These are phyloP conservation scores for Globisporangium polare DNA, from an alignment of 352 stramenopile genomes.

Conservation along the genomic window DNA sequence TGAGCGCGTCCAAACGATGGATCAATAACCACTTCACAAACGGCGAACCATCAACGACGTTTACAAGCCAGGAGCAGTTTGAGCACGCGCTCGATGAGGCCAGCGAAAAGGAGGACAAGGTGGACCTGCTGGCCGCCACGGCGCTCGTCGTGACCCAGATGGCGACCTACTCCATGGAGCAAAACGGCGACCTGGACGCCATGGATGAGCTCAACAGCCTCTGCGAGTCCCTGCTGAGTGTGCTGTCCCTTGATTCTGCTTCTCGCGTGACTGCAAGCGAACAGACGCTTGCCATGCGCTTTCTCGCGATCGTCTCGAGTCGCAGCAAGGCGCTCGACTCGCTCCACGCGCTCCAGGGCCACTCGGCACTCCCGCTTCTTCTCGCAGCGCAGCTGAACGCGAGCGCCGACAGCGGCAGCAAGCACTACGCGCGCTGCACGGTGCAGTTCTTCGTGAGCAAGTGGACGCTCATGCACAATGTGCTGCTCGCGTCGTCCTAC, in stretches of 20 bases:
- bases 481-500: constrained; percentile 48
- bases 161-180: constrained; percentile 35
- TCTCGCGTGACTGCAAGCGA: constrained; percentile 19
- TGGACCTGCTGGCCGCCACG: constrained; percentile 23
- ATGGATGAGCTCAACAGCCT: constrained; percentile 28
- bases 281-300: constrained; percentile 34
- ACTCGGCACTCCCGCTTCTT: constrained; percentile 30
- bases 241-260: constrained; percentile 10
- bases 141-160: constrained; percentile 38
- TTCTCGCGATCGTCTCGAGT: constrained; percentile 27
- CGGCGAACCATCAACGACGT: neutral
- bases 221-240: constrained; percentile 28
- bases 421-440: constrained; percentile 24
- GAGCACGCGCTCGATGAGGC: constrained; percentile 5
- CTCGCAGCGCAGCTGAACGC: constrained; percentile 27
- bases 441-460: constrained; percentile 47
- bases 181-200: constrained; percentile 19
- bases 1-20: constrained; percentile 9
- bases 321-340: constrained; percentile 29
- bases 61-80: neutral
- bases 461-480: constrained; percentile 49
- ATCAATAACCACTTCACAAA: neutral
- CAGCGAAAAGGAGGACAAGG: constrained; percentile 18
- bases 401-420: constrained; percentile 1
- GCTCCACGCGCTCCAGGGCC: constrained; percentile 31